Evolutionary conservation across 108 stramenopile species (phyloP).

Genomic region (Tribonema minus): DNA sequence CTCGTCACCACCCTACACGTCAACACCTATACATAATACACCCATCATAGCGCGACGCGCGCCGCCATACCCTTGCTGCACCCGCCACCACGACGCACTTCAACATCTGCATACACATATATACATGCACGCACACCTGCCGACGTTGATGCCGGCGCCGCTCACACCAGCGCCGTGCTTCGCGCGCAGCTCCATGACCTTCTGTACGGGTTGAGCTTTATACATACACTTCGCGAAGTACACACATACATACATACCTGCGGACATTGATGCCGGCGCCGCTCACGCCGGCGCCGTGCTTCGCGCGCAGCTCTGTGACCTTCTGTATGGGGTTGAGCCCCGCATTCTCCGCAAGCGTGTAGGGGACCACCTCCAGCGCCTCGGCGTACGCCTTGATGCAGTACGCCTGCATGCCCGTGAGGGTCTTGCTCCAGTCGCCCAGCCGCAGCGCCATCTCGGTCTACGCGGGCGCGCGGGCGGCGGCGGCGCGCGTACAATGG

Average conservation of each 20-base stretch:
- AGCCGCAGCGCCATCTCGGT: slow-evolving; percentile 80
- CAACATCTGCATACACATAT: too few relatives aligned
- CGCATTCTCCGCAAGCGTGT: slow-evolving; percentile 98
- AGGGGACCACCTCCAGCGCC: slow-evolving; percentile 82
- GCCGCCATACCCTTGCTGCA: too few relatives aligned
- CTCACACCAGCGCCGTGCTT: slow-evolving; percentile 63
- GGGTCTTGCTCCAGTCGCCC: slow-evolving; percentile 69
- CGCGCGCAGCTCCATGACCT: slow-evolving; percentile 70
- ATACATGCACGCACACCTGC: too few relatives aligned
- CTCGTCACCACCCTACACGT: too few relatives aligned
- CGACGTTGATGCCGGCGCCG: slow-evolving; percentile 92
- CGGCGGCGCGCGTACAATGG: too few relatives aligned
- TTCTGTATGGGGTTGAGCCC: slow-evolving; percentile 96
- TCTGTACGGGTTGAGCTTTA: slow-evolving; percentile 91
- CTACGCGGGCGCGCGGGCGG: not conserved
- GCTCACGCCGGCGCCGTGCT: slow-evolving; percentile 63
- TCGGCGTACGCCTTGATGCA: slow-evolving; percentile 96
- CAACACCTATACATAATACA: too few relatives aligned
- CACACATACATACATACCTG: too few relatives aligned
- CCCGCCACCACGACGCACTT: too few relatives aligned
- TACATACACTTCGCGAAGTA: too few relatives aligned
- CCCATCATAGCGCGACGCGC: too few relatives aligned
- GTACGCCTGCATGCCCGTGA: slow-evolving; percentile 85
- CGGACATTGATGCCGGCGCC: slow-evolving; percentile 95
- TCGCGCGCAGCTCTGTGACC: slow-evolving; percentile 68